phyloP scores from a whole-genome alignment of 257 asterid genomes.

The Oldenlandia corymbosa region DNA sequence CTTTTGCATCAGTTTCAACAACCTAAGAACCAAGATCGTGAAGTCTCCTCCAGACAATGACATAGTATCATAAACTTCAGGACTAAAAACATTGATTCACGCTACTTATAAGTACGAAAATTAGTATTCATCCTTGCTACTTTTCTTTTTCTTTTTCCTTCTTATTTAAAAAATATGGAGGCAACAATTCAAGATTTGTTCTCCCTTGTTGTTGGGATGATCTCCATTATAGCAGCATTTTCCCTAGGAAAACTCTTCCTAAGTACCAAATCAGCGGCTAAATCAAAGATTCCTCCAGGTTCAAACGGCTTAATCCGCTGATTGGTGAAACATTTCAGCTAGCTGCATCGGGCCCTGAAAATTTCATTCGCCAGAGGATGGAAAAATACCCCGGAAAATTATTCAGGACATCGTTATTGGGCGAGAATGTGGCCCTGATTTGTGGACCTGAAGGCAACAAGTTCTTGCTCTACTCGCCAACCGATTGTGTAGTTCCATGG shows the following conservation, averaged over 20 bases:
- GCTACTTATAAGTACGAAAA: too few species aligned
- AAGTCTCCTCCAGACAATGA: neutral
- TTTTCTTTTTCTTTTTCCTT: too few species aligned
- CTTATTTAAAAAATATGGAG: conserved; percentile 16
- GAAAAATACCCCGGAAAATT: conserved; percentile 13
- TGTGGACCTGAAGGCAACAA: conserved; percentile 25
- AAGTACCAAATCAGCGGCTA: neutral
- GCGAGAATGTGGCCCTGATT: conserved; percentile 13
- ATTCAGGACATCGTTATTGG: conserved; percentile 17
- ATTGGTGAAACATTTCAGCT: conserved; percentile 21
- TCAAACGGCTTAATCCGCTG: conserved; percentile 22
- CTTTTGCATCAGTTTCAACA: too few species aligned
- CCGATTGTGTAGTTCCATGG: conserved; percentile 13
- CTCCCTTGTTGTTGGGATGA: neutral
- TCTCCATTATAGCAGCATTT: conserved; percentile 1
- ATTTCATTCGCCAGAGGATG: conserved; percentile 15
- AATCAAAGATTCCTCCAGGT: conserved; percentile 18
- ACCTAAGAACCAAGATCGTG: too few species aligned
- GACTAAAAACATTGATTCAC: too few species aligned
- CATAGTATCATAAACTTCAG: too few species aligned
- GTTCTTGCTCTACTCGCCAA: conserved; percentile 15
- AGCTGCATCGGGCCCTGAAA: conserved; percentile 11
- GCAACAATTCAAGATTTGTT: neutral
- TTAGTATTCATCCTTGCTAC: too few species aligned
- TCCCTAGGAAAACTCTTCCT: neutral